Percentiles rank a stretch among this genome's conserved stretches.
Evolutionary conservation across 2,329 filamentous ascomycete species (phyloP).

Genomic region (Grosmannia penicillata): DNA sequence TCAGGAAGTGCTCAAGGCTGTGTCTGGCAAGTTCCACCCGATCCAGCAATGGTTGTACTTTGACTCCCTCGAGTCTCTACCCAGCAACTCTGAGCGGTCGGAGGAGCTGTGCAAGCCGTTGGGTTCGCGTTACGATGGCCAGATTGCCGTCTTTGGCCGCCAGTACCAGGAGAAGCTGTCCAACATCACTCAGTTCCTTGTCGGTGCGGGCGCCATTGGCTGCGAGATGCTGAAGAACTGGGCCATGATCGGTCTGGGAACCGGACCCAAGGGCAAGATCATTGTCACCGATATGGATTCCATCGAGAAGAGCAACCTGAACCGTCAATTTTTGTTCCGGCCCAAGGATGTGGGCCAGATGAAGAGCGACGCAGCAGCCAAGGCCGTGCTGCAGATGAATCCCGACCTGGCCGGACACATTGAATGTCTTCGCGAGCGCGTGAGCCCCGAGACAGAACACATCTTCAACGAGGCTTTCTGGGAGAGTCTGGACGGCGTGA

Average conservation of each 20-base stretch:
- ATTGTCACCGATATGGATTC: constrained; percentile 95
- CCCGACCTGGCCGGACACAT: constrained; percentile 82
- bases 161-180: constrained; percentile 90
- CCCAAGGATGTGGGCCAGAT: constrained; percentile 85
- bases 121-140: constrained; percentile 83
- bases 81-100: constrained; percentile 56
- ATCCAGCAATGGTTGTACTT: constrained; percentile 95
- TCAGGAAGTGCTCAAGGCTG: constrained; percentile 90
- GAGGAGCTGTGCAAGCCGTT: constrained; percentile 79
- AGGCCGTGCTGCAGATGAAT: constrained; percentile 90
- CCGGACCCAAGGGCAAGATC: constrained; percentile 77
- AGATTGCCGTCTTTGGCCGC: constrained; percentile 89
- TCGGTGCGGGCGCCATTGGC: constrained; percentile 91
- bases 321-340: constrained; percentile 92
- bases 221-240: constrained; percentile 99
- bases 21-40: constrained; percentile 96
- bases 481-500: constrained; percentile 75
- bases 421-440: constrained; percentile 70
- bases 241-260: constrained; percentile 94
- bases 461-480: constrained; percentile 93
- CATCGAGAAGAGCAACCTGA: constrained; percentile 97
- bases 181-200: constrained; percentile 83
- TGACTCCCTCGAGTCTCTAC: constrained; percentile 91
- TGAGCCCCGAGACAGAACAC: constrained; percentile 82
- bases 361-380: constrained; percentile 90